These are phyloP conservation scores for Drosera spatulata DNA, from an alignment of 179 eudicot species.

Conservation along the genomic window DNA sequence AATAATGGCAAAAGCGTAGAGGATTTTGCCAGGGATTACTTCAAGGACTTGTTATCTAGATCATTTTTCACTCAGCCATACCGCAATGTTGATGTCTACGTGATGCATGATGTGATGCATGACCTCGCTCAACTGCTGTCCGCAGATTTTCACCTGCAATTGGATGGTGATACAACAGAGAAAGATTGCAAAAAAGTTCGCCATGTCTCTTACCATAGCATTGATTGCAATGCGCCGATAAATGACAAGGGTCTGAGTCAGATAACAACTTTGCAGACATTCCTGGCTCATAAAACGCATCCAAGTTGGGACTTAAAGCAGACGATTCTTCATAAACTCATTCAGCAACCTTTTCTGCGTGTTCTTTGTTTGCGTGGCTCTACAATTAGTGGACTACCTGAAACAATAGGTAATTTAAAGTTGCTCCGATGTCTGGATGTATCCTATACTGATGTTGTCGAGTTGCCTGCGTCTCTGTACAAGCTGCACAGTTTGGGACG, in stretches of 20 bases:
- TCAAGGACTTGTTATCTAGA: constrained; percentile 1
- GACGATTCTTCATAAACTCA: background rate
- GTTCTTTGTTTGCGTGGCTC: constrained; percentile 5
- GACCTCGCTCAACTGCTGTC: constrained; percentile 3
- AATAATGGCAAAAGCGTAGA: constrained; percentile 1
- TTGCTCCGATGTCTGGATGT: constrained; percentile 14
- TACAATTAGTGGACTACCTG: background rate
- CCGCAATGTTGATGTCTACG: background rate
- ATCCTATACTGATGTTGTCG: background rate
- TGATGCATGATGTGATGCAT: constrained; percentile 25
- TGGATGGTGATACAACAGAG: background rate
- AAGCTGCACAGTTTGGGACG: constrained; percentile 12
- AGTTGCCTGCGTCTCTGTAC: constrained; percentile 9
- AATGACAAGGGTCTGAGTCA: background rate
- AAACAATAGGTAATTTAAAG: constrained; percentile 8
- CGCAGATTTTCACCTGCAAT: background rate
- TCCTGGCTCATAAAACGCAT: background rate
- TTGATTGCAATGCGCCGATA: background rate
- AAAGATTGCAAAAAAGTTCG: constrained; percentile 1
- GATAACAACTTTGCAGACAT: constrained; percentile 1
- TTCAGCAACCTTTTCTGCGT: constrained; percentile 3
- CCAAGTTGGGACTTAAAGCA: too few species aligned
- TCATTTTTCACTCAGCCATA: constrained; percentile 3
- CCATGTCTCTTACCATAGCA: background rate
- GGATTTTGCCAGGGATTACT: constrained; percentile 9